Conservation (phyloP, 2,329 filamentous ascomycete species). For the Aspergillus neotritici region DNA sequence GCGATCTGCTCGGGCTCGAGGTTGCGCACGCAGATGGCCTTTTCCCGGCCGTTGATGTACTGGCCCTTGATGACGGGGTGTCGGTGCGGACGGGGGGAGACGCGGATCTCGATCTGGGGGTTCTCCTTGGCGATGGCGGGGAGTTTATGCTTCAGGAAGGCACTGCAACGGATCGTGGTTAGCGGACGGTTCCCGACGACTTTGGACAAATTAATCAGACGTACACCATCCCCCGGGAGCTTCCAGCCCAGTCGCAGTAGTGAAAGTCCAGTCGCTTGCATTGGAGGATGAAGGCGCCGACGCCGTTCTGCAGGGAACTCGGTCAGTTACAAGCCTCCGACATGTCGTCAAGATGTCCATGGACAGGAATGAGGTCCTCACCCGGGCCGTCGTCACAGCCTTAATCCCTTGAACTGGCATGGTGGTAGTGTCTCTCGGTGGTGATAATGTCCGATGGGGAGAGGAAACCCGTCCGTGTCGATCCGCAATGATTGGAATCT, state of each 20-base stretch:
- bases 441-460: conserved; percentile 4
- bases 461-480: neutral
- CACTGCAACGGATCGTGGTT: conserved; percentile 42
- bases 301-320: conserved; percentile 66
- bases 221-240: conserved; percentile 91
- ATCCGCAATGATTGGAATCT: conserved; percentile 18
- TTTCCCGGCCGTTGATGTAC: conserved; percentile 86
- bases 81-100: conserved; percentile 82
- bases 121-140: conserved; percentile 72
- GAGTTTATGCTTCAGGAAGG: conserved; percentile 74
- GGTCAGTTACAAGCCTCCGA: conserved; percentile 1
- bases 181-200: neutral
- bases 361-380: conserved; percentile 33
- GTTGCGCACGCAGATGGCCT: conserved; percentile 84
- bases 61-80: conserved; percentile 84
- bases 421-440: conserved; percentile 11
- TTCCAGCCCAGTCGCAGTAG: conserved; percentile 95
- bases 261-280: conserved; percentile 94
- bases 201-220: conserved; percentile 20
- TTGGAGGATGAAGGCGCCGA: conserved; percentile 93
- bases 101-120: conserved; percentile 82
- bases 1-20: conserved; percentile 73
- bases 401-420: conserved; percentile 47
- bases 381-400: conserved; percentile 52
- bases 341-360: neutral